Conservation (phyloP, 345 rosid genomes). For the Populus euphratica region DNA sequence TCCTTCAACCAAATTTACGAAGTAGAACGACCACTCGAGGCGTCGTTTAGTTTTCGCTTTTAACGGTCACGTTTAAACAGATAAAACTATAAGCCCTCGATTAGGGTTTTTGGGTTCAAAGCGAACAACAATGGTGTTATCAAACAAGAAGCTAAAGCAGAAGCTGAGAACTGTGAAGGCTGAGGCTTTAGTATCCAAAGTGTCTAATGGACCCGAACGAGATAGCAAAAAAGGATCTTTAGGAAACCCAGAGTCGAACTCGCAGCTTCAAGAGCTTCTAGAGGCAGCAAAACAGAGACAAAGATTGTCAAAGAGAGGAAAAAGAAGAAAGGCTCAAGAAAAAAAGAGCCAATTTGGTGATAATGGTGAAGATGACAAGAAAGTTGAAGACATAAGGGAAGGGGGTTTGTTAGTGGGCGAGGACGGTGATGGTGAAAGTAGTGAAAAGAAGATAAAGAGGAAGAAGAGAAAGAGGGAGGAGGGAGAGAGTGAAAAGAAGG, state of each 20-base stretch:
- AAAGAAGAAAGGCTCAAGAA: slow-evolving; percentile 38
- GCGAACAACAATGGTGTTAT: slow-evolving; percentile 55
- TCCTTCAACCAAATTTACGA: too few species aligned
- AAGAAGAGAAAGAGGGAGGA: slow-evolving; percentile 21
- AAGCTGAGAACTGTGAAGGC: slow-evolving; percentile 52
- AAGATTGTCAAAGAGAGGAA: slow-evolving; percentile 75
- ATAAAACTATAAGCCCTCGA: background rate
- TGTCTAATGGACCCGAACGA: slow-evolving; percentile 15
- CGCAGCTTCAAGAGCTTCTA: slow-evolving; percentile 43
- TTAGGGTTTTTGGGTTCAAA: background rate
- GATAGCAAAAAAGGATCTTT: background rate
- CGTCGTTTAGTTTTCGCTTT: too few species aligned
- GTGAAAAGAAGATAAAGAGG: slow-evolving; percentile 18
- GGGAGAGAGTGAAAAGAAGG: slow-evolving; percentile 14
- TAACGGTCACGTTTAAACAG: too few species aligned
- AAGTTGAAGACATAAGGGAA: background rate
- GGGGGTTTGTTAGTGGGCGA: slow-evolving; percentile 23
- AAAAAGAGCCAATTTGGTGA: background rate
- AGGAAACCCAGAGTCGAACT: slow-evolving; percentile 17
- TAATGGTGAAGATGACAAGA: background rate
- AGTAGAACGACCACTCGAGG: too few species aligned
- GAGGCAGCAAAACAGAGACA: slow-evolving; percentile 57
- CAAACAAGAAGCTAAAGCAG: slow-evolving; percentile 92
- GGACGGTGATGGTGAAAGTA: slow-evolving; percentile 19
- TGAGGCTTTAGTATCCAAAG: slow-evolving; percentile 29